Conservation (phyloP, 2,329 filamentous ascomycete species). For the Davidsoniella neocaledoniae region DNA sequence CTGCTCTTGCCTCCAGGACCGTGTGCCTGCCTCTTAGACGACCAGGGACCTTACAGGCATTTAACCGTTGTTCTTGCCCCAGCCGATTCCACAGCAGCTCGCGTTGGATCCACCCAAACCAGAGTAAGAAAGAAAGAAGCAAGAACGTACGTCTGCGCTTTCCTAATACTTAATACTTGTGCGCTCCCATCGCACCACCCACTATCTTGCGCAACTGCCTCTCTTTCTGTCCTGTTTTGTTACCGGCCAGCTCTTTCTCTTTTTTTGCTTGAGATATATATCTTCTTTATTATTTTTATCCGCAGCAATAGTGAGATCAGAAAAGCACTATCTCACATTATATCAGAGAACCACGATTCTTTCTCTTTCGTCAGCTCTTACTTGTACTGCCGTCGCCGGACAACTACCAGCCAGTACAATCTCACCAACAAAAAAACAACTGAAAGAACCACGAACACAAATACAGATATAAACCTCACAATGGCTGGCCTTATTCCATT, state of each 20-base stretch:
- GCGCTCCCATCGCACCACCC: conserved; percentile 1
- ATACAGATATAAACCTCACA: conserved; percentile 1
- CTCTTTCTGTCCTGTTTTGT: background rate
- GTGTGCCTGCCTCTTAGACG: background rate
- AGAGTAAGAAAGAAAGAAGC: too few relatives aligned
- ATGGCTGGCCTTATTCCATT: conserved; percentile 21
- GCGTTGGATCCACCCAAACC: too few relatives aligned
- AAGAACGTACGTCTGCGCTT: too few relatives aligned
- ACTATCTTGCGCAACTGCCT: background rate
- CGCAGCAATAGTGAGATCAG: too few relatives aligned
- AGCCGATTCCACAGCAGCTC: background rate
- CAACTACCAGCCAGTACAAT: too few relatives aligned
- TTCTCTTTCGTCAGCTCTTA: too few relatives aligned
- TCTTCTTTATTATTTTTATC: too few relatives aligned
- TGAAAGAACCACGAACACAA: background rate
- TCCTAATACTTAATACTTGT: background rate
- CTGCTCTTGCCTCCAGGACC: background rate
- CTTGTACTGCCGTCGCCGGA: too few relatives aligned
- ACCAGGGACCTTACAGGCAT: background rate
- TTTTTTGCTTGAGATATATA: background rate
- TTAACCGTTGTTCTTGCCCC: conserved; percentile 4
- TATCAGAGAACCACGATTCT: too few relatives aligned
- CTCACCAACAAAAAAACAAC: background rate
- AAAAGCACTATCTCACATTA: too few relatives aligned
- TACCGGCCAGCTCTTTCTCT: background rate